phyloP scores from a whole-genome alignment of 352 stramenopile genomes.

The Phytophthora hibernalis region DNA sequence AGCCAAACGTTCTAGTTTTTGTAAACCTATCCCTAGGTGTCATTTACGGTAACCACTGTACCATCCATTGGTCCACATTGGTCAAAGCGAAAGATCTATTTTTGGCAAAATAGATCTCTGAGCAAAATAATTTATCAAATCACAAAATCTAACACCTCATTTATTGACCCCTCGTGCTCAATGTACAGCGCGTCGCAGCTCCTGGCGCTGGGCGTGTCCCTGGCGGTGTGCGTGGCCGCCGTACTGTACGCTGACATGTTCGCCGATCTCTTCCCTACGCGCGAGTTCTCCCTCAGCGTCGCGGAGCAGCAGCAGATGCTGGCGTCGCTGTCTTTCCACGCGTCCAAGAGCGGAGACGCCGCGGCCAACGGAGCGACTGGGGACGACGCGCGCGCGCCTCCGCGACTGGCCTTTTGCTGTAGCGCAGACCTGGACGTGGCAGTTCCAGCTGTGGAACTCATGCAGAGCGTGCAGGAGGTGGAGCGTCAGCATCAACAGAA shows the following conservation, averaged over 20 bases:
- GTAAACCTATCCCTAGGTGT: too few relatives aligned
- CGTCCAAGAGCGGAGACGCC: conserved; percentile 33
- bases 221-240: conserved; percentile 57
- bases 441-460: conserved; percentile 78
- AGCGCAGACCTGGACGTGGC: conserved; percentile 84
- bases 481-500: conserved; percentile 52
- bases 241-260: conserved; percentile 73
- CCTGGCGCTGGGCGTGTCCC: conserved; percentile 58
- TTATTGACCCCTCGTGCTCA: neutral
- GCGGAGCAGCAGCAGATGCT: conserved; percentile 74
- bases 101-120: too few relatives aligned
- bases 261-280: conserved; percentile 49
- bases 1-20: too few relatives aligned
- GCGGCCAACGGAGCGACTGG: conserved; percentile 2
- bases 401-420: conserved; percentile 82
- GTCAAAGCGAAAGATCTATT: conserved; percentile 4
- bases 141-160: neutral
- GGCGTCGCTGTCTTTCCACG: conserved; percentile 69
- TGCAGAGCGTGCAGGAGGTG: conserved; percentile 60
- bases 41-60: too few relatives aligned
- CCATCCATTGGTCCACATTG: too few relatives aligned
- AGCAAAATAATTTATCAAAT: too few relatives aligned
- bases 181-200: conserved; percentile 78
- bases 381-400: conserved; percentile 12
- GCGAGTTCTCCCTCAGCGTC: conserved; percentile 41